Evolutionary conservation across 768 basidiomycete genomes (phyloP).

Genomic region (Lentinula sp.): DNA sequence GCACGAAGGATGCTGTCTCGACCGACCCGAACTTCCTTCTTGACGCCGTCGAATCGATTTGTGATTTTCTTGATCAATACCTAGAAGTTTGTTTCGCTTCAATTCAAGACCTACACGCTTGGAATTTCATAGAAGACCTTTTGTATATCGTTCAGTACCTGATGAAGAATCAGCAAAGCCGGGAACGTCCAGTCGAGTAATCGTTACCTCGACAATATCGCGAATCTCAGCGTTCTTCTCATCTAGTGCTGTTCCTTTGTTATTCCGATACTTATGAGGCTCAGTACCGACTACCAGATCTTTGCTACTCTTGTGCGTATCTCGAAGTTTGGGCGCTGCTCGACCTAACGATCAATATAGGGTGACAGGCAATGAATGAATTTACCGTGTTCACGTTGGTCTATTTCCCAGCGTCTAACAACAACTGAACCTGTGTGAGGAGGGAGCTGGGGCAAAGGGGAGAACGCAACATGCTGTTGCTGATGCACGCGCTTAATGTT

Average conservation of each 20-base stretch:
- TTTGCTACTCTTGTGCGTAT: neutral
- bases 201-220: neutral
- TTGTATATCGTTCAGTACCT: constrained; percentile 49
- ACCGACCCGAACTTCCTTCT: constrained; percentile 36
- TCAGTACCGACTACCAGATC: neutral
- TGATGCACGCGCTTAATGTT: neutral
- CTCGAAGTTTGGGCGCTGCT: neutral
- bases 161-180: neutral
- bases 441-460: neutral
- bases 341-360: neutral
- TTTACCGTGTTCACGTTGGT: neutral
- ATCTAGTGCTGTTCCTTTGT: neutral
- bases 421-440: neutral
- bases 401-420: neutral
- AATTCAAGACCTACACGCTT: neutral
- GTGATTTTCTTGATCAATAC: constrained; percentile 41
- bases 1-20: constrained; percentile 40
- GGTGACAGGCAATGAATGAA: neutral
- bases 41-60: constrained; percentile 40
- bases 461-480: neutral
- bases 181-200: neutral
- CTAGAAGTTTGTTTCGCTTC: constrained; percentile 19
- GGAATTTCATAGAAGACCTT: constrained; percentile 22
- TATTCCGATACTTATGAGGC: neutral
- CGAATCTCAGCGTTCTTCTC: neutral